Conservation (phyloP, 306 rosid genomes). For the Dalbergia oliveri region DNA sequence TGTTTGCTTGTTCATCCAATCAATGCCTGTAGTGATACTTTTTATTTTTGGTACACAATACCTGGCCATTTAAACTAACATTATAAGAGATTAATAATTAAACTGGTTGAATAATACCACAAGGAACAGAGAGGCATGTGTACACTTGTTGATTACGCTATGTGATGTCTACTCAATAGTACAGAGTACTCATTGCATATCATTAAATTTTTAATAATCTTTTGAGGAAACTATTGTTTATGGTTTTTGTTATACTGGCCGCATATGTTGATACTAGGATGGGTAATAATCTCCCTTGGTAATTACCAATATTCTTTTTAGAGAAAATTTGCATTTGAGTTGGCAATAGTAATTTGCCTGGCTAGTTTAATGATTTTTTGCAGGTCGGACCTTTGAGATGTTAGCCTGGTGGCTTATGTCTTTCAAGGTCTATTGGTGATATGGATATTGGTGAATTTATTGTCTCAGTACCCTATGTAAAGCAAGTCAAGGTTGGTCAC, state of each 20-base stretch:
- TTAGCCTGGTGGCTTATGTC: slow-evolving; percentile 99
- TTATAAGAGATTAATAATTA: too few relatives aligned
- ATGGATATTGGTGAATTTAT: slow-evolving; percentile 95
- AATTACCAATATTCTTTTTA: background rate
- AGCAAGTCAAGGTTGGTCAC: too few relatives aligned
- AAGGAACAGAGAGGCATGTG: too few relatives aligned
- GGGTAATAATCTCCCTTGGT: slow-evolving; percentile 1
- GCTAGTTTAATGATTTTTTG: too few relatives aligned
- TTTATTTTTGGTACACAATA: slow-evolving; percentile 2
- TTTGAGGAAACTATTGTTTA: too few relatives aligned
- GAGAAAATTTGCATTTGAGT: slow-evolving; percentile 29
- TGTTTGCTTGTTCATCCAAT: slow-evolving; percentile 10
- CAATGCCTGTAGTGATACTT: slow-evolving; percentile 16
- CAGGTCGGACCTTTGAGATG: slow-evolving; percentile 98
- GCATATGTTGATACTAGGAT: too few relatives aligned
- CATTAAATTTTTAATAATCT: too few relatives aligned
- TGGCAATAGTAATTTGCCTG: slow-evolving; percentile 1
- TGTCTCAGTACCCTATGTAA: too few relatives aligned
- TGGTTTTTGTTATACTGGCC: background rate
- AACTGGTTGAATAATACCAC: too few relatives aligned
- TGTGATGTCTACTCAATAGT: too few relatives aligned
- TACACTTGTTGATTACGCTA: too few relatives aligned
- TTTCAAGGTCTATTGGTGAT: slow-evolving; percentile 96
- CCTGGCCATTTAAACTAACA: too few relatives aligned
- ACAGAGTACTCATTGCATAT: slow-evolving; percentile 36